Conservation (phyloP, 805 yeast genomes). For the Dipodascus geniculatus region DNA sequence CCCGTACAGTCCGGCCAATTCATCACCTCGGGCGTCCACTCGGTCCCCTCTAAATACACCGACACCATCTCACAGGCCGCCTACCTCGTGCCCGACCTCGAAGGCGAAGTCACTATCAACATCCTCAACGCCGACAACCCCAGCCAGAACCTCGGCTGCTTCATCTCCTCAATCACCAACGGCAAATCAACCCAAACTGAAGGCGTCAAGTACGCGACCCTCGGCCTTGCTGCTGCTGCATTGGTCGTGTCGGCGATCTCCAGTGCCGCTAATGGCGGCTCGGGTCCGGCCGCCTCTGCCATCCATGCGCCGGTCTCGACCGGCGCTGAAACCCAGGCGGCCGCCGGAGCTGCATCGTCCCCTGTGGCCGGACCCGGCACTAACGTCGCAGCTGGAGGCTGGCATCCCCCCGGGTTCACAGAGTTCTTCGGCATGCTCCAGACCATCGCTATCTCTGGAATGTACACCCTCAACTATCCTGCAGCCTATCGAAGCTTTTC, state of each 20-base stretch:
- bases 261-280: slow-evolving; percentile 8
- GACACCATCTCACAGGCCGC: slow-evolving; percentile 21
- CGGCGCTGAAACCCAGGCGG: slow-evolving; percentile 7
- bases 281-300: slow-evolving; percentile 5
- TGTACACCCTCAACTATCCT: slow-evolving; percentile 24
- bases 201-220: slow-evolving; percentile 19
- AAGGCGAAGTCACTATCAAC: slow-evolving; percentile 19
- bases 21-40: slow-evolving; percentile 17
- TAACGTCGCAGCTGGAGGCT: slow-evolving; percentile 9
- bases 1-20: slow-evolving; percentile 20
- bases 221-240: slow-evolving; percentile 23
- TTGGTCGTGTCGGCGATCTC: slow-evolving; percentile 13
- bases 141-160: slow-evolving; percentile 18
- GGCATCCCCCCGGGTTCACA: slow-evolving; percentile 19
- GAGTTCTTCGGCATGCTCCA: slow-evolving; percentile 23
- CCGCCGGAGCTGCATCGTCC: slow-evolving; percentile 2
- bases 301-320: background rate
- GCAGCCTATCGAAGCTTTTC: slow-evolving; percentile 21
- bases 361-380: slow-evolving; percentile 2
- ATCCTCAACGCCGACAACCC: slow-evolving; percentile 13
- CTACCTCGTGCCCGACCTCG: slow-evolving; percentile 25
- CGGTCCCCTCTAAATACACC: slow-evolving; percentile 21
- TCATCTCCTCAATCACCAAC: slow-evolving; percentile 19
- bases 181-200: slow-evolving; percentile 21
- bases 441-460: slow-evolving; percentile 23